These are phyloP conservation scores for Thielaviopsis cerberus DNA, from an alignment of 2,329 filamentous ascomycete species.

Conservation along the genomic window DNA sequence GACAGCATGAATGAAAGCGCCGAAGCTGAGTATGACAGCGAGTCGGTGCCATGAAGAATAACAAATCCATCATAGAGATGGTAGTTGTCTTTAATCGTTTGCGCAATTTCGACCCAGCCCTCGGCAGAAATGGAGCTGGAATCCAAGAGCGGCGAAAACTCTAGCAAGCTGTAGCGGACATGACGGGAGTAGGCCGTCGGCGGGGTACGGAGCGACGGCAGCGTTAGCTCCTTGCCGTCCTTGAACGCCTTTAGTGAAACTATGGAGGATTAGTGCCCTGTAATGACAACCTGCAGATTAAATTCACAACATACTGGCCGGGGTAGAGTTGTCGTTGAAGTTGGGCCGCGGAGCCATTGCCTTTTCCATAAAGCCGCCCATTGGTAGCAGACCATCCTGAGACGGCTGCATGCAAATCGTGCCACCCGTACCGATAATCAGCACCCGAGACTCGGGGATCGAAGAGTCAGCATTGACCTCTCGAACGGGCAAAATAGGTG, in stretches of 20 bases:
- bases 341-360: conserved; percentile 67
- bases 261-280: conserved; percentile 14
- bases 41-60: conserved; percentile 79
- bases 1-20: conserved; percentile 86
- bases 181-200: conserved; percentile 62
- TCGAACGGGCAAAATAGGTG: conserved; percentile 8
- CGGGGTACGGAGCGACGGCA: conserved; percentile 61
- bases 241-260: conserved; percentile 33
- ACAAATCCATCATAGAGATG: conserved; percentile 80
- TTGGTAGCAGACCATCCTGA: conserved; percentile 60
- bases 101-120: conserved; percentile 72
- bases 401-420: conserved; percentile 85
- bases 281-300: not conserved
- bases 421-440: conserved; percentile 80
- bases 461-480: conserved; percentile 18
- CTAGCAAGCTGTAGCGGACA: conserved; percentile 66
- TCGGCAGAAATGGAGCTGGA: conserved; percentile 75
- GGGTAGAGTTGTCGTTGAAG: conserved; percentile 51
- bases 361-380: conserved; percentile 59
- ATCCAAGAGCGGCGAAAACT: conserved; percentile 71
- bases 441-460: conserved; percentile 54
- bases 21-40: conserved; percentile 72
- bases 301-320: conserved; percentile 16
- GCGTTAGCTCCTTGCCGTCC: conserved; percentile 28
- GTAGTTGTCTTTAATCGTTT: conserved; percentile 68